A percentile compares a stretch with the other conserved stretches of the same genome.
Conservation (phyloP, 805 yeast species). For the Kodamaea hsintzibuensis region DNA sequence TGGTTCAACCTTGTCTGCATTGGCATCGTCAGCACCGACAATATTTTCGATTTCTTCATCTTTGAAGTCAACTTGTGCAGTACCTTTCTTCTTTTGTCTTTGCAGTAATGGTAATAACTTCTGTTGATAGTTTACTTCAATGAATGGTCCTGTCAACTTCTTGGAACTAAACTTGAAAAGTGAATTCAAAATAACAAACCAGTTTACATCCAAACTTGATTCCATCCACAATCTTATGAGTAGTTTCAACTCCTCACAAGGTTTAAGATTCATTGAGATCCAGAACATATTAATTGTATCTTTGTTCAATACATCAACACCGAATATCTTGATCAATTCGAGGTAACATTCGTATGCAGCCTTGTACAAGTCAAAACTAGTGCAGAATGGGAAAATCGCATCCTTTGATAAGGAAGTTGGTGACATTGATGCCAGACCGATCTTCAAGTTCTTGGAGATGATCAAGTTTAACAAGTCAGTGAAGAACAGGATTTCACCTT, state of each 20-base stretch:
- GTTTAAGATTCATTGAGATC: slow-evolving; percentile 55
- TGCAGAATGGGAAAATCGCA: slow-evolving; percentile 46
- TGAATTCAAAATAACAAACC: slow-evolving; percentile 60
- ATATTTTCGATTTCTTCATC: slow-evolving; percentile 45
- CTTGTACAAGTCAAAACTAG: slow-evolving; percentile 40
- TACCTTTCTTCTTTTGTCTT: slow-evolving; percentile 36
- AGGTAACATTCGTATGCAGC: slow-evolving; percentile 57
- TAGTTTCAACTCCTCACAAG: slow-evolving; percentile 42
- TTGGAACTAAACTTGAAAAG: slow-evolving; percentile 39
- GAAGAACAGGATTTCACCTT: slow-evolving; percentile 33
- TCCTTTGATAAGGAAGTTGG: slow-evolving; percentile 41
- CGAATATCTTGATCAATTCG: slow-evolving; percentile 55
- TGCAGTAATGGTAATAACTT: slow-evolving; percentile 44
- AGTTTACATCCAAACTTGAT: slow-evolving; percentile 45
- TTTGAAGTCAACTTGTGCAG: slow-evolving; percentile 30
- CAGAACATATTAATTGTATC: slow-evolving; percentile 58
- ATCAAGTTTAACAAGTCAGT: slow-evolving; percentile 26
- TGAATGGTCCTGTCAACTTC: slow-evolving; percentile 41
- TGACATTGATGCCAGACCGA: slow-evolving; percentile 33
- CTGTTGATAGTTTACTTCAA: slow-evolving; percentile 39
- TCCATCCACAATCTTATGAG: slow-evolving; percentile 64
- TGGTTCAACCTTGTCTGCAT: slow-evolving; percentile 52
- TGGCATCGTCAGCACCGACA: slow-evolving; percentile 33
- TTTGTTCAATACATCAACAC: slow-evolving; percentile 44
- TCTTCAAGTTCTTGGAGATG: slow-evolving; percentile 36